Evolutionary conservation across 192 early-diverging fungal species (phyloP).

Genomic region (Funneliformis mosseae): DNA sequence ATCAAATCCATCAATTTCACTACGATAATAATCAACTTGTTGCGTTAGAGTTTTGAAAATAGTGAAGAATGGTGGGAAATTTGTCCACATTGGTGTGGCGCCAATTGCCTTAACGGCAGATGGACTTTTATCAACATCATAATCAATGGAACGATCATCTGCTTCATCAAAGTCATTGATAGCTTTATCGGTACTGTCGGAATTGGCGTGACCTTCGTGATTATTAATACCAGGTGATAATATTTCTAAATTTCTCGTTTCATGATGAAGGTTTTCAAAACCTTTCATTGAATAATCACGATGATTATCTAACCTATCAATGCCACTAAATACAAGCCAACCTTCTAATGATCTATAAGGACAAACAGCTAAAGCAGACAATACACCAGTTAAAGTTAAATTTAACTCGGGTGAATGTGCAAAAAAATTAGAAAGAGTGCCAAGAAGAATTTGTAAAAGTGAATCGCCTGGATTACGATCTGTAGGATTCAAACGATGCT

Average conservation of each 20-base stretch:
- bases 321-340: conserved; percentile 60
- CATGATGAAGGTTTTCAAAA: not conserved
- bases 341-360: conserved; percentile 75
- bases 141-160: conserved; percentile 48
- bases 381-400: conserved; percentile 86
- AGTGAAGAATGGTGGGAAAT: conserved; percentile 66
- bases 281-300: conserved; percentile 15
- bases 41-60: conserved; percentile 62
- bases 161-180: conserved; percentile 48
- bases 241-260: conserved; percentile 29
- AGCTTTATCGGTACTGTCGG: conserved; percentile 27
- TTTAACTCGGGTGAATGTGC: conserved; percentile 87
- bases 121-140: conserved; percentile 37
- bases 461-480: conserved; percentile 62
- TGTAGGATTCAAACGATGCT: conserved; percentile 46
- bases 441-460: conserved; percentile 67
- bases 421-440: conserved; percentile 77
- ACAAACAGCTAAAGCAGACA: conserved; percentile 81
- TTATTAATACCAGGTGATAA: conserved; percentile 38
- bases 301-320: conserved; percentile 46
- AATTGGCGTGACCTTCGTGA: conserved; percentile 45
- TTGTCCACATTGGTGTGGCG: conserved; percentile 46
- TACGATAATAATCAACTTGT: conserved; percentile 67
- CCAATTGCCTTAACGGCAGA: conserved; percentile 34
- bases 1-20: conserved; percentile 63